Evolutionary conservation across 2,329 filamentous ascomycete species (phyloP).

Genomic region (Curvularia eragrostidis): DNA sequence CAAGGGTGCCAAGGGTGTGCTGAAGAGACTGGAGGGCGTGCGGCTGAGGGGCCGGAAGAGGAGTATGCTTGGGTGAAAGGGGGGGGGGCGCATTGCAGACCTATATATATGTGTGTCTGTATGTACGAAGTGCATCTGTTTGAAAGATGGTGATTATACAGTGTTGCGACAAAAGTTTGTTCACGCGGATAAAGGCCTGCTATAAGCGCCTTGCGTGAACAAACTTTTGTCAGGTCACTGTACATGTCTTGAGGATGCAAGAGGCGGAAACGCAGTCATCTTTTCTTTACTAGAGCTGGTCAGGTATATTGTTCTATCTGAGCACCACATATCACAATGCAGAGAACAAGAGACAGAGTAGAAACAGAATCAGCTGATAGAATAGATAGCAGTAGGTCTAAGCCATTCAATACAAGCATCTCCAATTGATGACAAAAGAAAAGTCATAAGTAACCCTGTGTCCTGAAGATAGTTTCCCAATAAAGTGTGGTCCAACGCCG

Average conservation of each 20-base stretch:
- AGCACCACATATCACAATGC: no score
- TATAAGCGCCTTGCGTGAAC: no score
- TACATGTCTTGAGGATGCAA: neutral
- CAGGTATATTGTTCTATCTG: no score
- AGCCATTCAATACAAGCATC: neutral
- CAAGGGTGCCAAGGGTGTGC: slow-evolving; percentile 74
- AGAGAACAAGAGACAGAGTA: no score
- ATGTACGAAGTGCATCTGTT: neutral
- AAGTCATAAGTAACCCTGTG: neutral
- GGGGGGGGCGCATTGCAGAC: neutral
- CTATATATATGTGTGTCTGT: neutral
- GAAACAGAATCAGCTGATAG: no score
- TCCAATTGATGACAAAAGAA: neutral
- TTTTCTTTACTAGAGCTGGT: no score
- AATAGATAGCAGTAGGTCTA: no score
- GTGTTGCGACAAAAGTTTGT: no score
- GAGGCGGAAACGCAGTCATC: neutral
- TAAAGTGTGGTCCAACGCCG: neutral
- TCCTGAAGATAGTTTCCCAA: neutral
- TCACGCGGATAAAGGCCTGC: no score
- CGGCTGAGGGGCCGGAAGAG: slow-evolving; percentile 92
- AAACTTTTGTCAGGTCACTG: no score
- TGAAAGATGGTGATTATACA: no score
- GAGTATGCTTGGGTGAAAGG: slow-evolving; percentile 85
- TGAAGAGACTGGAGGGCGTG: slow-evolving; percentile 89